These are phyloP conservation scores for Deuterostichococcus epilithicus DNA, from an alignment of 139 green algal genomes.

Conservation along the genomic window DNA sequence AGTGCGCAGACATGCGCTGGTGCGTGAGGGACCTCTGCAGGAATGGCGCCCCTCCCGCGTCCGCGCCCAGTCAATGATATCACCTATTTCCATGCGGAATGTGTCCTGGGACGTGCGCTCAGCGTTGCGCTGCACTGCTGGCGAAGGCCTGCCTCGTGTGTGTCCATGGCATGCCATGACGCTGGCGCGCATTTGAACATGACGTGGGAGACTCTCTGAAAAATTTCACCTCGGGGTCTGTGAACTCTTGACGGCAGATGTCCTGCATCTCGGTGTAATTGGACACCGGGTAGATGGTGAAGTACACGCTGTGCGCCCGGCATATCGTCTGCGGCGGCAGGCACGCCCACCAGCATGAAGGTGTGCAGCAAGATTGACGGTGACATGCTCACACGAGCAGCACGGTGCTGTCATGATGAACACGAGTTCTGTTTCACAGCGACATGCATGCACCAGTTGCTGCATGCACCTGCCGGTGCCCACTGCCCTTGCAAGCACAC, in stretches of 20 bases:
- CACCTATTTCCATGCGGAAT: too few species aligned
- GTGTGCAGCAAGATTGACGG: not conserved
- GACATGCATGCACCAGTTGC: not conserved
- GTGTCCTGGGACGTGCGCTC: too few species aligned
- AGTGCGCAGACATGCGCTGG: too few species aligned
- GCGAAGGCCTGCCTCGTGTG: too few species aligned
- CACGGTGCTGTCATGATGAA: not conserved
- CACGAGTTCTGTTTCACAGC: not conserved
- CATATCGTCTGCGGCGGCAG: conserved; percentile 32
- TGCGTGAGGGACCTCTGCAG: too few species aligned
- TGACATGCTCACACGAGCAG: not conserved
- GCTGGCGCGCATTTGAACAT: too few species aligned
- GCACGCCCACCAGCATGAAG: not conserved
- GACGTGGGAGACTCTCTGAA: too few species aligned
- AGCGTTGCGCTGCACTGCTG: too few species aligned
- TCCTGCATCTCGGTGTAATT: conserved; percentile 44
- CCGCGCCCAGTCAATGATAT: too few species aligned
- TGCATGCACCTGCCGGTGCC: not conserved
- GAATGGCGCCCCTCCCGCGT: too few species aligned
- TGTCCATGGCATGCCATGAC: too few species aligned
- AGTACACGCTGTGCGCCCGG: conserved; percentile 25
- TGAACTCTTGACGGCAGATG: conserved; percentile 10
- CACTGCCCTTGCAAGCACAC: not conserved
- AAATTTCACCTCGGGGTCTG: not conserved
- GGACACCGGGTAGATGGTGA: conserved; percentile 45